Evolutionary conservation across 1,139 yeast species (phyloP).

Genomic region (Kodamaea plutei): DNA sequence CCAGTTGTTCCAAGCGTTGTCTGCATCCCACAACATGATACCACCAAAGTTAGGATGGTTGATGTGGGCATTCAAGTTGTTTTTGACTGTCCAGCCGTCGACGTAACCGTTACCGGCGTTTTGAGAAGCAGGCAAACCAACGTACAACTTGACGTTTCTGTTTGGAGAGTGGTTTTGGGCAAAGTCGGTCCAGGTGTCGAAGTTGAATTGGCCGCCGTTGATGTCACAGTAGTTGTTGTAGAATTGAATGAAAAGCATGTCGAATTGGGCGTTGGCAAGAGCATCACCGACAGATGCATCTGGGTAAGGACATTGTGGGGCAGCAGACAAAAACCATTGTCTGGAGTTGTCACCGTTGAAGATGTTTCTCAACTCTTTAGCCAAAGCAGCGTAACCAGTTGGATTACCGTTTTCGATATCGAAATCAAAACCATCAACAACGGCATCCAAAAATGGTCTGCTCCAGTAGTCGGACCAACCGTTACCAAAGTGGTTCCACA

Average conservation of each 20-base stretch:
- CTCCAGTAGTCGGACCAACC: conserved; percentile 14
- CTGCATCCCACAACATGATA: conserved; percentile 4
- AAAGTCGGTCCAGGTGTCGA: conserved; percentile 14
- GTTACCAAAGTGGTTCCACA: conserved; percentile 18
- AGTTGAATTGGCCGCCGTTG: conserved; percentile 14
- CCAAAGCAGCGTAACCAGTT: conserved; percentile 14
- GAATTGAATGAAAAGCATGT: conserved; percentile 17
- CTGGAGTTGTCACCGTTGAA: conserved; percentile 10
- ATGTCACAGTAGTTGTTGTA: conserved; percentile 18
- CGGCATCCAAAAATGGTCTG: conserved; percentile 17
- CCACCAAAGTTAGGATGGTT: conserved; percentile 14
- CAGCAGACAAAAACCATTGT: conserved; percentile 15
- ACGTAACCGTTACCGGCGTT: conserved; percentile 2
- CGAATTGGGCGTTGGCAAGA: conserved; percentile 11
- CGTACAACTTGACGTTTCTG: conserved; percentile 14
- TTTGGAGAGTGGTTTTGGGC: conserved; percentile 13
- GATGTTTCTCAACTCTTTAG: conserved; percentile 9
- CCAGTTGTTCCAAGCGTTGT: conserved; percentile 5
- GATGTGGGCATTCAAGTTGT: conserved; percentile 2
- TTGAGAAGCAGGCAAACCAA: conserved; percentile 16
- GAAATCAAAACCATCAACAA: conserved; percentile 19
- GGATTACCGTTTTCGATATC: conserved; percentile 14
- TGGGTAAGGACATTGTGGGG: conserved; percentile 20
- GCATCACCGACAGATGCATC: conserved; percentile 15
- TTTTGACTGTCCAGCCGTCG: conserved; percentile 12